Evolutionary conservation across 176 grass and related monocot species (phyloP).

Genomic region (Triticum urartu): DNA sequence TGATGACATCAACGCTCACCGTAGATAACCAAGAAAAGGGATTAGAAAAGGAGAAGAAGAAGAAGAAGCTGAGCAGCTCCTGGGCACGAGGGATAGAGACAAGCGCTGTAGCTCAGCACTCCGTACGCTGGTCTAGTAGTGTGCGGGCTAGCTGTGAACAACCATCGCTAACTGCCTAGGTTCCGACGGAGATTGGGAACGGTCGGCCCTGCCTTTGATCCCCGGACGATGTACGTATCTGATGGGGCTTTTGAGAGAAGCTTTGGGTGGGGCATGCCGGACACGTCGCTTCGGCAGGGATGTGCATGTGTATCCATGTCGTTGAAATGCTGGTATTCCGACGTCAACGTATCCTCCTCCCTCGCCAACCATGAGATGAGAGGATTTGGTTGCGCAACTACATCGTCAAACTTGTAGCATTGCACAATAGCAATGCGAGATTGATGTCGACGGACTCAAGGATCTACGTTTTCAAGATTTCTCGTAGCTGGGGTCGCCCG

Average conservation of each 20-base stretch:
- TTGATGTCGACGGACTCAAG: too few species aligned
- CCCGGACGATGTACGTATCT: not conserved
- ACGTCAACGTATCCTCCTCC: too few species aligned
- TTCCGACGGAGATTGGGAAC: slow-evolving; percentile 1
- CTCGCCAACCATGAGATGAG: too few species aligned
- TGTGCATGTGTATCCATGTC: not conserved
- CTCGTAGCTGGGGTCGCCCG: too few species aligned
- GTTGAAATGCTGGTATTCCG: not conserved
- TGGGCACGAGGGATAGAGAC: not conserved
- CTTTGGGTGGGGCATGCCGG: not conserved
- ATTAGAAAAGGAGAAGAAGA: not conserved
- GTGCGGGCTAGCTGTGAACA: slow-evolving; percentile 4
- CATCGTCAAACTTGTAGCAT: too few species aligned
- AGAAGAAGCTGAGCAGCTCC: not conserved
- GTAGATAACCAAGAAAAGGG: too few species aligned
- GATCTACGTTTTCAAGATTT: too few species aligned
- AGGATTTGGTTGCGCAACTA: too few species aligned
- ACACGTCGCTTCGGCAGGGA: not conserved
- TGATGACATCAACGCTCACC: not conserved
- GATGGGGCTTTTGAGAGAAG: not conserved
- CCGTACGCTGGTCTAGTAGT: not conserved
- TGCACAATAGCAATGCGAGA: too few species aligned
- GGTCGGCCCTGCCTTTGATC: not conserved
- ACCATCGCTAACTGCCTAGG: not conserved
- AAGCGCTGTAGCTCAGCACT: not conserved